Percentiles rank a stretch among this genome's conserved stretches.
phyloP scores from a whole-genome alignment of 1,139 yeast species.

The Hemisphaericaspora xylanilytica region DNA sequence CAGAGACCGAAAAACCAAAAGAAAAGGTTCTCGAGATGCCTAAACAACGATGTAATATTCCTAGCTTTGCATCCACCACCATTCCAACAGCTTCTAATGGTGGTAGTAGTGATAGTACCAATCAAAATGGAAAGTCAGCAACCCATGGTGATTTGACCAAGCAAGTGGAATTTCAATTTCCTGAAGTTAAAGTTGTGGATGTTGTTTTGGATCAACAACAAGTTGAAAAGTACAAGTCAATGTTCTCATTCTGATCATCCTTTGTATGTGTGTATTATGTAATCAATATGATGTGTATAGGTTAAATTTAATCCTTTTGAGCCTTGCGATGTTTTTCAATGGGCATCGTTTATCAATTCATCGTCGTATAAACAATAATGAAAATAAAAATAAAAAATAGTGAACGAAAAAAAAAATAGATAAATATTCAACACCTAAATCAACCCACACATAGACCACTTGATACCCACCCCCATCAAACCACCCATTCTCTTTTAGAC shows the following conservation, averaged over 20 bases:
- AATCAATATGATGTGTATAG: not conserved
- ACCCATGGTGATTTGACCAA: not conserved
- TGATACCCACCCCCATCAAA: too few relatives aligned
- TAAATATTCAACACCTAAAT: not conserved
- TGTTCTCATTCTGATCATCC: slow-evolving; percentile 25
- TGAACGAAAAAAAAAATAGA: not conserved
- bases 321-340: too few relatives aligned
- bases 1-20: not conserved
- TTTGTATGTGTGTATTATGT: not conserved
- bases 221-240: slow-evolving; percentile 27
- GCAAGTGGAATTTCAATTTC: slow-evolving; percentile 23
- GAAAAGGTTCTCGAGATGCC: not conserved
- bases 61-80: not conserved
- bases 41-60: too few relatives aligned
- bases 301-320: too few relatives aligned
- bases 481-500: too few relatives aligned
- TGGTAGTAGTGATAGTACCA: not conserved
- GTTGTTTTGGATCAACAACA: slow-evolving; percentile 24
- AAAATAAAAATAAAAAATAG: too few relatives aligned
- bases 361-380: too few relatives aligned
- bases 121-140: not conserved
- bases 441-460: too few relatives aligned
- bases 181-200: slow-evolving; percentile 24
- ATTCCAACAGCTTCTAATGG: not conserved
- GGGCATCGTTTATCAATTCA: too few relatives aligned